Evolutionary conservation across 305 asterid species (phyloP).

Genomic region (Coffea humblotiana): DNA sequence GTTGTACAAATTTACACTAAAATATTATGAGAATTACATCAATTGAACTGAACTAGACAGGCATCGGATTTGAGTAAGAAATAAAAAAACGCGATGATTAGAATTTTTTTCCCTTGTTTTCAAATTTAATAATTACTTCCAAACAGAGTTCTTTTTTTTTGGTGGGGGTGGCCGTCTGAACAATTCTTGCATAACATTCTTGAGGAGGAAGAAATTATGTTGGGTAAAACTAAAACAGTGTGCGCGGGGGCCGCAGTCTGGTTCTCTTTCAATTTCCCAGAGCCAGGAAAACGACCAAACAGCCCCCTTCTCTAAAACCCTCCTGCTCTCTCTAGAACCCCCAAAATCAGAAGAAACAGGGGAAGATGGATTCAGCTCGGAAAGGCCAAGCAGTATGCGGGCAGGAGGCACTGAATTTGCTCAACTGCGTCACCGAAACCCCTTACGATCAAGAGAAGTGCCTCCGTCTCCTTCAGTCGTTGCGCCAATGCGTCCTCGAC

Average conservation of each 20-base stretch:
- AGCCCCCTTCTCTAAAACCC: not conserved
- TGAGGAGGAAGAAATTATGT: too few relatives aligned
- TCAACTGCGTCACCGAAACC: constrained; percentile 57
- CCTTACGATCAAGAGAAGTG: constrained; percentile 58
- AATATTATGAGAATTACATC: too few relatives aligned
- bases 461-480: constrained; percentile 46
- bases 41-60: too few relatives aligned
- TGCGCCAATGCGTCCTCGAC: constrained; percentile 58
- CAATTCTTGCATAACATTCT: too few relatives aligned
- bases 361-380: constrained; percentile 40
- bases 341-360: not conserved
- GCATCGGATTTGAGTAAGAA: too few relatives aligned
- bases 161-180: too few relatives aligned
- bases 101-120: too few relatives aligned
- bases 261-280: not conserved
- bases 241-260: not conserved
- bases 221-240: too few relatives aligned
- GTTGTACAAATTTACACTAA: too few relatives aligned
- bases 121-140: too few relatives aligned
- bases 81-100: too few relatives aligned
- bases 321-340: not conserved
- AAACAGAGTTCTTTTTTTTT: too few relatives aligned
- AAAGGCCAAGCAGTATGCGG: constrained; percentile 52
- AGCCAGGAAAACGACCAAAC: not conserved
- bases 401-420: constrained; percentile 57